Evolutionary conservation across 768 basidiomycete species (phyloP).

Genomic region (Tricholoma matsutake): DNA sequence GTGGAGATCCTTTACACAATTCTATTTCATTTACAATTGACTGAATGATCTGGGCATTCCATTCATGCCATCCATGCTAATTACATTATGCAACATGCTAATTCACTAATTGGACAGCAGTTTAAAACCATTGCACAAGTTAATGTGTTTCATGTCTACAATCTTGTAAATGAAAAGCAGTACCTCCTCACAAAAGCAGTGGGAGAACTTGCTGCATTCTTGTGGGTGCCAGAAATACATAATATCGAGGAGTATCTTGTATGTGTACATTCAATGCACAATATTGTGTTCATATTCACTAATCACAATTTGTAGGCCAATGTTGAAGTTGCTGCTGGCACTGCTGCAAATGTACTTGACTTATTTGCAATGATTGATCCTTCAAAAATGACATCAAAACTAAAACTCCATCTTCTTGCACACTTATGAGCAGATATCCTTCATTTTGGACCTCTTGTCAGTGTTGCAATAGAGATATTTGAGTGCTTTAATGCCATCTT

Average conservation of each 20-base stretch:
- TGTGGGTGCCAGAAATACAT: slow-evolving; percentile 42
- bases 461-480: slow-evolving; percentile 31
- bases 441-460: slow-evolving; percentile 34
- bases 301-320: slow-evolving; percentile 20
- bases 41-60: slow-evolving; percentile 26
- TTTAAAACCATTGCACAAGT: slow-evolving; percentile 38
- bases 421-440: slow-evolving; percentile 33
- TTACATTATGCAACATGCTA: slow-evolving; percentile 43
- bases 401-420: slow-evolving; percentile 34
- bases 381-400: slow-evolving; percentile 31
- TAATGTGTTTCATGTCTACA: slow-evolving; percentile 34
- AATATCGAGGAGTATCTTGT: slow-evolving; percentile 35
- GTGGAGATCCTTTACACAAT: slow-evolving; percentile 45
- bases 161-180: slow-evolving; percentile 21
- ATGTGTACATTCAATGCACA: slow-evolving; percentile 16
- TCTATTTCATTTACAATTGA: slow-evolving; percentile 35
- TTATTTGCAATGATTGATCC: slow-evolving; percentile 31
- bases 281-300: background rate
- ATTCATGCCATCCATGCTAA: slow-evolving; percentile 32
- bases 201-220: slow-evolving; percentile 31
- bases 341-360: slow-evolving; percentile 36
- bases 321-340: slow-evolving; percentile 21
- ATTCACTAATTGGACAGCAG: slow-evolving; percentile 40
- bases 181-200: slow-evolving; percentile 29
- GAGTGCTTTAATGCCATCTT: slow-evolving; percentile 44